Evolutionary conservation across 2,329 filamentous ascomycete genomes (phyloP).

Genomic region (Calycina herbarum): DNA sequence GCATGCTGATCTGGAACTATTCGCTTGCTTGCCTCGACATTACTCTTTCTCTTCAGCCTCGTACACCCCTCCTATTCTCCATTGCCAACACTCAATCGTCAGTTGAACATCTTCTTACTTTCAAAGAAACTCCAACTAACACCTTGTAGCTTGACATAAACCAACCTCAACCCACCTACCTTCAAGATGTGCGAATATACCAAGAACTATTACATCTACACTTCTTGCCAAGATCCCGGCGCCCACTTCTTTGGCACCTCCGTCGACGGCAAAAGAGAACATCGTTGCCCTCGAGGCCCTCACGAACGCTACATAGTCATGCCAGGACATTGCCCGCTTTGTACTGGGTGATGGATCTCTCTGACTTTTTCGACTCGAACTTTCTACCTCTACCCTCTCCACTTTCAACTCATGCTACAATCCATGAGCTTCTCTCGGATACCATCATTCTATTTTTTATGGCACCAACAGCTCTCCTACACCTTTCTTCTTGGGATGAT

Average conservation of each 20-base stretch:
- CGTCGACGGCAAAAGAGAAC: conserved; percentile 62
- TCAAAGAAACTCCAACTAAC: background rate
- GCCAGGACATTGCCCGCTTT: conserved; percentile 61
- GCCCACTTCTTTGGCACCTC: conserved; percentile 71
- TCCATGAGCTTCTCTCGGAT: background rate
- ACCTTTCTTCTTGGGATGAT: background rate
- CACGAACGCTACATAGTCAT: conserved; percentile 75
- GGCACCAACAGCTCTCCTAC: background rate
- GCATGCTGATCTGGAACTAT: conserved; percentile 15
- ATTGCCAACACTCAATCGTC: background rate
- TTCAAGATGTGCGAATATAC: conserved; percentile 59
- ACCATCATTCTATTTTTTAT: background rate
- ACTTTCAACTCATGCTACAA: background rate
- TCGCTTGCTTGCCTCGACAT: background rate
- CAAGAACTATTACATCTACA: conserved; percentile 78
- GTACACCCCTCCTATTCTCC: background rate
- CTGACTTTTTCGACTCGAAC: background rate
- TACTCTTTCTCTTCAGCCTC: conserved; percentile 11
- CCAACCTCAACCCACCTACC: background rate
- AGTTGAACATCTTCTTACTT: background rate
- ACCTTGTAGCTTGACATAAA: background rate
- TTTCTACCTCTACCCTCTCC: background rate
- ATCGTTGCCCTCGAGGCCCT: conserved; percentile 61
- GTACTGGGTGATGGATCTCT: conserved; percentile 31
- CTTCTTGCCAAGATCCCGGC: conserved; percentile 66